Evolutionary conservation across 1,284 basidiomycete species (phyloP).

Genomic region (Moniliella sp.): DNA sequence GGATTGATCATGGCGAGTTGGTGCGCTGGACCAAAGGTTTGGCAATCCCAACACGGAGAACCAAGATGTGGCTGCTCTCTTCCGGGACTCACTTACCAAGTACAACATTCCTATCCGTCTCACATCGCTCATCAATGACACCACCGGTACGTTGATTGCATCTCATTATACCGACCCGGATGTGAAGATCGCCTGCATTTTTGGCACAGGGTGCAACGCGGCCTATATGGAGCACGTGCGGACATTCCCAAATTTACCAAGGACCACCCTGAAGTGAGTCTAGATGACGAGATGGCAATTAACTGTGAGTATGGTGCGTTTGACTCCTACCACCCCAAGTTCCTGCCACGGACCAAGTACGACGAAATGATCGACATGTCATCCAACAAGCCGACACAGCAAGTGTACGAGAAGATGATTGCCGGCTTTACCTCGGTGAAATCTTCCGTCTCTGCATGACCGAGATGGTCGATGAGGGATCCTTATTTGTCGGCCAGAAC

Average conservation of each 20-base stretch:
- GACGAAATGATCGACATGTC: conserved; percentile 74
- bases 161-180: conserved; percentile 44
- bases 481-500: conserved; percentile 82
- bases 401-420: conserved; percentile 91
- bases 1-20: conserved; percentile 79
- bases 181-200: conserved; percentile 61
- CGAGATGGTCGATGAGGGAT: conserved; percentile 86
- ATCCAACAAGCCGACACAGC: conserved; percentile 98
- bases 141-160: conserved; percentile 85
- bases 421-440: conserved; percentile 93
- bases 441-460: conserved; percentile 77
- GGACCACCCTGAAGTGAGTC: conserved; percentile 47
- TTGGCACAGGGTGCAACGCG: conserved; percentile 93
- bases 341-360: conserved; percentile 74
- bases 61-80: conserved; percentile 75
- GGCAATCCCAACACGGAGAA: conserved; percentile 79
- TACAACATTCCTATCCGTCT: no score
- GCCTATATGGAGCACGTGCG: conserved; percentile 59
- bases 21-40: conserved; percentile 99
- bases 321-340: conserved; percentile 82
- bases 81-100: conserved; percentile 57
- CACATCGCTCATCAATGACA: no score
- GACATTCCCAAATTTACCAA: conserved; percentile 56
- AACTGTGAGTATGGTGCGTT: conserved; percentile 96
- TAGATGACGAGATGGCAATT: conserved; percentile 66